Base-by-base conservation (phyloP, 164 flowering plant genomes). In the Annona squamosa region DNA sequence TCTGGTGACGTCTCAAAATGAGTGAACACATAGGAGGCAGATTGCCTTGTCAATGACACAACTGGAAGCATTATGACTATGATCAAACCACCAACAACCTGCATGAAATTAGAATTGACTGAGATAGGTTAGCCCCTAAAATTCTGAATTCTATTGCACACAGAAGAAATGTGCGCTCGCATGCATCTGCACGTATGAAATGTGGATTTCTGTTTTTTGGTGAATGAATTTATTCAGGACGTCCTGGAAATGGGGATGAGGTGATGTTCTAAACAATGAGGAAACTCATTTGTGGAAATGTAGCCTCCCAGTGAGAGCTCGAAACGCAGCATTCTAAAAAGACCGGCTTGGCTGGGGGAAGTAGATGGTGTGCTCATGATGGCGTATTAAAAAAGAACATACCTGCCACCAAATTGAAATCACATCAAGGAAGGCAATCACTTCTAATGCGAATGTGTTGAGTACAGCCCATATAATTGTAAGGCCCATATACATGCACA, bases 381-480 rank as follows among this genome's bases (percentile, higher is more conserved):
- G 59, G 3, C 42, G 4, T 66, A 62, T 4, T 5, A 67, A 43
- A 48, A 7, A 0, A 63, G 61, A 62, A 57, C 56, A 5, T 80
- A 90, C 92, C 92, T 90, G 94, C 94, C 94, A 90, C 92, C 90
- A 90, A 2, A 90, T 85, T 3, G 94, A 88, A 45, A 90, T 80
- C 42, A 86, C 79, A 80, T 87, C 92, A 18, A 90, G 82, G 67
- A 87, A 77, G 56, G 92, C 94, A 66, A 90, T 87, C 45, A 90
- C 94, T 77, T 87, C 85, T 7, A 90, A 63, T 0, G 90, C 91
- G 74, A 88, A 88, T 1, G 91, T 90, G 79, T 88, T 90, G 73
- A 90, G 89, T 5, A 86, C 70, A 46, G 94, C 94, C 91, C 92
- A 88, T 71, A 90, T 88, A 37, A 87, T 6, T 2, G 90, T 88